phyloP scores from a whole-genome alignment of 2,329 filamentous ascomycete genomes.

The Clarireedia homoeocarpa region DNA sequence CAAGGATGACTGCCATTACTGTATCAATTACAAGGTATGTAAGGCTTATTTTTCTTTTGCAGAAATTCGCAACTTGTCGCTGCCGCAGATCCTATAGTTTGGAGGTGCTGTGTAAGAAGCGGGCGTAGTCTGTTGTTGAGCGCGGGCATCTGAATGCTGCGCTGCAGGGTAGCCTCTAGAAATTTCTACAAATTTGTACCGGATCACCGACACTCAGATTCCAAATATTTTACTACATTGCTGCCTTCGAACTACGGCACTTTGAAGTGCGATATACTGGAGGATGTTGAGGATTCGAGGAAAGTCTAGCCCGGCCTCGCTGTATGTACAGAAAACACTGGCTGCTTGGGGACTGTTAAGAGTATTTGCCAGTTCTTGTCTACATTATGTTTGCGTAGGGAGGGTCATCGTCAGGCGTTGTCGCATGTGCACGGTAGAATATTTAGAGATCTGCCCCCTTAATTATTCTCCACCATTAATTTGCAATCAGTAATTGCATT shows the following conservation, averaged over 20 bases:
- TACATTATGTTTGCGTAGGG: too few relatives aligned
- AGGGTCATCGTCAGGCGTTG: not conserved
- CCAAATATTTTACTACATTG: too few relatives aligned
- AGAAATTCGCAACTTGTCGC: conserved; percentile 6
- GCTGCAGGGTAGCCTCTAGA: not conserved
- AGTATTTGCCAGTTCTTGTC: too few relatives aligned
- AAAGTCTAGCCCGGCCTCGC: too few relatives aligned
- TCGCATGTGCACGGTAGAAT: not conserved
- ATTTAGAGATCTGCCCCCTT: not conserved
- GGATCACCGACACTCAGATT: too few relatives aligned
- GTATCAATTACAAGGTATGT: not conserved
- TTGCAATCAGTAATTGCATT: conserved; percentile 7
- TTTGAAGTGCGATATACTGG: too few relatives aligned
- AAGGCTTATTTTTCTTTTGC: conserved; percentile 1
- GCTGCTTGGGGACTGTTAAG: too few relatives aligned
- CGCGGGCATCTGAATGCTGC: not conserved
- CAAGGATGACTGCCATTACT: conserved; percentile 10
- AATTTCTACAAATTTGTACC: not conserved
- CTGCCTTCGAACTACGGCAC: too few relatives aligned
- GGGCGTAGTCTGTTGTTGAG: not conserved
- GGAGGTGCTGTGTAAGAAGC: conserved; percentile 3
- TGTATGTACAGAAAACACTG: too few relatives aligned
- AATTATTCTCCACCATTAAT: conserved; percentile 9
- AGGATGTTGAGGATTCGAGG: too few relatives aligned
- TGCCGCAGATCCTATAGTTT: conserved; percentile 19